Base-by-base conservation (phyloP, 1,284 basidiomycete species). In the Golubevia pallescens region DNA sequence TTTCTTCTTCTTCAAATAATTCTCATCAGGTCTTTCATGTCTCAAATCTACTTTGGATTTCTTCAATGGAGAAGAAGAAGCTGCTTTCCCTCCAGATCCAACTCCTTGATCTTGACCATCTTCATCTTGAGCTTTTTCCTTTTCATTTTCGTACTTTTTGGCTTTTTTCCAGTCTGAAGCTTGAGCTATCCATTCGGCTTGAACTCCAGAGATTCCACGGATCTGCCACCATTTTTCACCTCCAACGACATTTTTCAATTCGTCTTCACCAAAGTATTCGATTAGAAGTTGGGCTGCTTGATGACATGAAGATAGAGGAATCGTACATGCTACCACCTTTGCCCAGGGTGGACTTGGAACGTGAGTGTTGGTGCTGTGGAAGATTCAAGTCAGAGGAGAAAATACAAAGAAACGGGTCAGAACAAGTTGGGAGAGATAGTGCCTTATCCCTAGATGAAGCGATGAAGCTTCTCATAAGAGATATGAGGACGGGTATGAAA, bases 151-250 rank as follows among this genome's bases (percentile, higher is more conserved):
- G 62, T 81, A 76, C 19, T 78, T 76, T 63, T 82, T 73, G 42
- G 71, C 71, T 57, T 75, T 70, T 19, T 74, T 85, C 83, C 87
- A 88, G 61, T 89, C 88, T 57, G 70, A 62, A 28, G 74, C 75
- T 74, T 80, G 87, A 32, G 91, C 91, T 60, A 97, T 92, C 95
- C 95, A 97, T 86, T 98, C 93, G 1, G 89, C 93, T 75, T 94
- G 91, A 10, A 95, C 88, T 19, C 93, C 94, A 59, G 88, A 87
- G 66, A 90, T 85, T n/a, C 92, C 91, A 42, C 93, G 90, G 19
- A 94, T 92, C 85, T 95, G 95, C 96, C 95, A 98, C 95, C 96
- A 98, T 79, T 94, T 94, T 5, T 91, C 90, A 1, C 95, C 96
- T 16, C 95, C 95, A 1, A 95, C 91, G 24, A 95, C 84, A 62